A percentile compares a stretch with the other conserved stretches of the same genome.
These are phyloP conservation scores for Ogataea glucozyma DNA, from an alignment of 805 yeast species.

Conservation along the genomic window DNA sequence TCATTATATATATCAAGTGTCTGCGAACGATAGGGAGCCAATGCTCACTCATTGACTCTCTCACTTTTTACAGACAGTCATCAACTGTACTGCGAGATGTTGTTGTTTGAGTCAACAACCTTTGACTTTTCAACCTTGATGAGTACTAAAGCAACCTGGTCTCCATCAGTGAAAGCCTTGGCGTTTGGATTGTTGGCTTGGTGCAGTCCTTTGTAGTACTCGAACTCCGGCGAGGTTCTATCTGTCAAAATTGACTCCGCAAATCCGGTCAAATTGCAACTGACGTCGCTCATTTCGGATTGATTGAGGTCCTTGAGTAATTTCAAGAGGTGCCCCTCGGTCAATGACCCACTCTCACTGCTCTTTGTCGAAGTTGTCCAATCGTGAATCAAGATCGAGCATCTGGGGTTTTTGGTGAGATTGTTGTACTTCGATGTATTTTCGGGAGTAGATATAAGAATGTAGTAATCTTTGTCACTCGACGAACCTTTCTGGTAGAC, in stretches of 20 bases:
- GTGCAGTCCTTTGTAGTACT: conserved; percentile 62
- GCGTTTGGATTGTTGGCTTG: conserved; percentile 69
- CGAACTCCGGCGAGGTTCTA: conserved; percentile 48
- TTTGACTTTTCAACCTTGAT: conserved; percentile 67
- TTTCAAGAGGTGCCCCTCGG: conserved; percentile 44
- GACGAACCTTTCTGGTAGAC: conserved; percentile 29
- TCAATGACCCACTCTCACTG: conserved; percentile 7
- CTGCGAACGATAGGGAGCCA: background rate
- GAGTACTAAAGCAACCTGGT: conserved; percentile 63
- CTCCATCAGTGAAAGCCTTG: conserved; percentile 62
- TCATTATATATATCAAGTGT: too few relatives aligned
- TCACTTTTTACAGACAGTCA: background rate
- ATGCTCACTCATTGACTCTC: too few relatives aligned
- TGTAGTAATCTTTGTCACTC: conserved; percentile 38
- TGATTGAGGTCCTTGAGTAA: conserved; percentile 76
- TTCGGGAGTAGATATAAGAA: conserved; percentile 72
- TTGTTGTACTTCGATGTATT: conserved; percentile 75
- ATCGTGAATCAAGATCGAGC: conserved; percentile 84
- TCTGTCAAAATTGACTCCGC: conserved; percentile 53
- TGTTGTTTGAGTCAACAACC: conserved; percentile 77
- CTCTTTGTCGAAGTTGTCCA: conserved; percentile 60
- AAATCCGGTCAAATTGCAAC: conserved; percentile 76
- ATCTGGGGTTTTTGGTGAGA: conserved; percentile 68
- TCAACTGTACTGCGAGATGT: conserved; percentile 39
- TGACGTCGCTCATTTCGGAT: conserved; percentile 72